phyloP scores from a whole-genome alignment of 2,329 filamentous ascomycete genomes.

The Ophiostoma himal-ulmi region DNA sequence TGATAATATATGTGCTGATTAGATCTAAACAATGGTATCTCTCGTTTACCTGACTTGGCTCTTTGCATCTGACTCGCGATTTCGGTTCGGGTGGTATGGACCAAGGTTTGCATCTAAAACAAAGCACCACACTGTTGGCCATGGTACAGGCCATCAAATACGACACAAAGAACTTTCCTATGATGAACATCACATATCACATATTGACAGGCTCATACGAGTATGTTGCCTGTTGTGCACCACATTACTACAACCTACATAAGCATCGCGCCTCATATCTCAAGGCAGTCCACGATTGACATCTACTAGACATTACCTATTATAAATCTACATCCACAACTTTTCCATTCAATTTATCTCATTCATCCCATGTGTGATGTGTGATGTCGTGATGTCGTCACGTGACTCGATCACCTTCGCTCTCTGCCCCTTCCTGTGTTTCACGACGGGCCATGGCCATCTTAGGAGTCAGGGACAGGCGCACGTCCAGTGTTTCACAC shows the following conservation, averaged over 20 bases:
- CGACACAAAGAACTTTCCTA: too few relatives aligned
- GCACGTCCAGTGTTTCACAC: conserved; percentile 6
- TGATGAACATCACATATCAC: background rate
- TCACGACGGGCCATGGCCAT: conserved; percentile 1
- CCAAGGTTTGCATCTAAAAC: background rate
- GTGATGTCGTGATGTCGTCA: background rate
- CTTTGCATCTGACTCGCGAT: background rate
- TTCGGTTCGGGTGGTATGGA: background rate
- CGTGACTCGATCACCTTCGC: background rate
- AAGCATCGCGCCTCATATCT: background rate
- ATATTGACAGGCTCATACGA: background rate
- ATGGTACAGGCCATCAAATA: too few relatives aligned
- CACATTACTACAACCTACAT: too few relatives aligned
- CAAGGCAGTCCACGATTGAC: background rate
- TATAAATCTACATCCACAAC: background rate
- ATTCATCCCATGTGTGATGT: background rate
- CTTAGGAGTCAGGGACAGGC: conserved; percentile 8
- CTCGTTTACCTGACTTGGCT: background rate
- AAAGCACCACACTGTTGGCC: background rate
- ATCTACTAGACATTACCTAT: background rate
- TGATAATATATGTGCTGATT: background rate
- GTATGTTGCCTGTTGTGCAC: too few relatives aligned
- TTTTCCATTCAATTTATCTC: background rate
- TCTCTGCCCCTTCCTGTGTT: background rate
- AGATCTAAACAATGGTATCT: too few relatives aligned